Base-by-base conservation (phyloP, 2,329 filamentous ascomycete species). In the Emmonsia crescens region DNA sequence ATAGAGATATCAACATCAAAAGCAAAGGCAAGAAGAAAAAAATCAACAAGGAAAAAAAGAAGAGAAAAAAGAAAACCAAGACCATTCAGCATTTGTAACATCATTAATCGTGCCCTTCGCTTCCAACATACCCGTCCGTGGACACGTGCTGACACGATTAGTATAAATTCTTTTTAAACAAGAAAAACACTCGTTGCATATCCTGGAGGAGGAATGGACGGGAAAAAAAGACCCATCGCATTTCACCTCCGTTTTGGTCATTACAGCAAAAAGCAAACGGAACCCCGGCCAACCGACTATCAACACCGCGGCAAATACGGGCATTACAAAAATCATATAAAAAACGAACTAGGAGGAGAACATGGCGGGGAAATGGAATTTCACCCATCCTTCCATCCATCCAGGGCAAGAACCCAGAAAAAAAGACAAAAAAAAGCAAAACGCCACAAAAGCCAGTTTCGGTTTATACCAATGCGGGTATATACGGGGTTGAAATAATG, bases 391-490 rank as follows among this genome's bases (percentile, higher is more conserved):
- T 14, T 14, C 9, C 36, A 38, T 12, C 49, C 29, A 12, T 52
- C 16, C n/a, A 38, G 33, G 19, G 12, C 24, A 9, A n/a, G 51
- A 55, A 36, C 3, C 29, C 6, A 16, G 31, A 38, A 55, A 57
- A 12, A 46, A 44, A 29, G 55, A 46, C n/a, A 21, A 16, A 29
- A 24, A 21, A 12, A 57, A 46, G 16, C 24, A 10, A 46, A 57
- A 57, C 24, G 38, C 55, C 21, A 33, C 48, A 57, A 21, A 57
- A 46, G 36, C 21, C 33, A 19, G n/a, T 3, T 57, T 57, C 33
- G 14, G 21, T 29, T 57, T 31, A 57, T 57, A 57, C 38, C 55
- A 33, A 57, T 46, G 38, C 36, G 55, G 55, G 36, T 57, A 57
- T 57, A 57, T 57, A 57, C 55, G 38, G 38, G 21, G n/a, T n/a